phyloP scores from a whole-genome alignment of 805 yeast genomes.

The Saturnispora ahearnii region DNA sequence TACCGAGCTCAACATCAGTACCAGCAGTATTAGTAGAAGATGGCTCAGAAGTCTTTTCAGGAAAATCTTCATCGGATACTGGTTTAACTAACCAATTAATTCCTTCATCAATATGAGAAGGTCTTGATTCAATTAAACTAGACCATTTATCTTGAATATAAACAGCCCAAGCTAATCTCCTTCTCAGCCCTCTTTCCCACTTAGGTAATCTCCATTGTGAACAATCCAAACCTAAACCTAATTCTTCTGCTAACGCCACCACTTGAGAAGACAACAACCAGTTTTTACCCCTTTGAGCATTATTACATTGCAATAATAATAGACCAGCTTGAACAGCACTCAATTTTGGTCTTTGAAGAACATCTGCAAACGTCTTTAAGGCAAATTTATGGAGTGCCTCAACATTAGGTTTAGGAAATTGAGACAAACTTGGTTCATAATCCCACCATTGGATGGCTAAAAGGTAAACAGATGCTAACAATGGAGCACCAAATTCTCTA shows the following conservation, averaged over 20 bases:
- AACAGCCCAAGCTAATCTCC: constrained; percentile 93
- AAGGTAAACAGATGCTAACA: constrained; percentile 83
- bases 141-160: constrained; percentile 91
- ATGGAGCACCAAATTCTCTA: constrained; percentile 84
- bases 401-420: constrained; percentile 72
- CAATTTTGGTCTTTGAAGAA: constrained; percentile 77
- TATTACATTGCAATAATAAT: constrained; percentile 57
- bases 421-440: constrained; percentile 65
- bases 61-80: constrained; percentile 68
- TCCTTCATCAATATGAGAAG: constrained; percentile 67
- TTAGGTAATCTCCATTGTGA: constrained; percentile 85
- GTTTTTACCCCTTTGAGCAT: constrained; percentile 34
- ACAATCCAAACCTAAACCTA: constrained; percentile 88
- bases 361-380: constrained; percentile 53
- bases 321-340: constrained; percentile 90
- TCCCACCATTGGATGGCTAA: constrained; percentile 95
- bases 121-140: constrained; percentile 70
- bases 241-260: constrained; percentile 79
- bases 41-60: constrained; percentile 41
- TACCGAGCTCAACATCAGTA: constrained; percentile 64
- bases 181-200: constrained; percentile 88
- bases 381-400: constrained; percentile 63
- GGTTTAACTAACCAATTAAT: constrained; percentile 73
- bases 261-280: constrained; percentile 86
- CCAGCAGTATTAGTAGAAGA: constrained; percentile 29